phyloP scores from a whole-genome alignment of 2,329 filamentous ascomycete genomes.

The Ramularia collo-cygni region DNA sequence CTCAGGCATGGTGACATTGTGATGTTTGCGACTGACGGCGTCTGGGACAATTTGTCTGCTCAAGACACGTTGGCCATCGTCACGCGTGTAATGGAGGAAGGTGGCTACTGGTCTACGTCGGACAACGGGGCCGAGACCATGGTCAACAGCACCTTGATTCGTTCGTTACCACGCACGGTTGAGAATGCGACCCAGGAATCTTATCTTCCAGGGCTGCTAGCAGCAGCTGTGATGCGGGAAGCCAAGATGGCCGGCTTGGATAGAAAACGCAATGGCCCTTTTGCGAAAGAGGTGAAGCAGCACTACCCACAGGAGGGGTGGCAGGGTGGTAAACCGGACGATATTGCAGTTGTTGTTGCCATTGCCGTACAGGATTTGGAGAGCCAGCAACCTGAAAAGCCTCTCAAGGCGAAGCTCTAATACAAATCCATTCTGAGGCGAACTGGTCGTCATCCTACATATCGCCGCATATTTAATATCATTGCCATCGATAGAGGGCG shows the following conservation, averaged over 20 bases:
- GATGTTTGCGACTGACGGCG: constrained; percentile 89
- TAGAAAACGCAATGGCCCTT: constrained; percentile 76
- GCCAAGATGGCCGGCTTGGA: constrained; percentile 83
- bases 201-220: constrained; percentile 71
- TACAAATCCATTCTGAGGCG: too few species aligned
- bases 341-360: constrained; percentile 81
- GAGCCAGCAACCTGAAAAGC: constrained; percentile 12
- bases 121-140: constrained; percentile 26
- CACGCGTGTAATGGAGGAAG: constrained; percentile 57
- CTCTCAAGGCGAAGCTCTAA: constrained; percentile 29
- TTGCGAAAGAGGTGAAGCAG: constrained; percentile 87
- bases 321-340: constrained; percentile 89
- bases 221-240: constrained; percentile 69
- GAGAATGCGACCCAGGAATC: constrained; percentile 30
- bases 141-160: constrained; percentile 23
- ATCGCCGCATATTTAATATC: too few species aligned
- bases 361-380: constrained; percentile 61
- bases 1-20: constrained; percentile 88
- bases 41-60: constrained; percentile 92
- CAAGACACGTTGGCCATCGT: constrained; percentile 80
- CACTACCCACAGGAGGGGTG: constrained; percentile 81
- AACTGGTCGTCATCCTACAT: too few species aligned
- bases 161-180: constrained; percentile 17
- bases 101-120: constrained; percentile 29
- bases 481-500: too few species aligned